Conservation (phyloP, 139 green algal species). For the Volvox africanus region DNA sequence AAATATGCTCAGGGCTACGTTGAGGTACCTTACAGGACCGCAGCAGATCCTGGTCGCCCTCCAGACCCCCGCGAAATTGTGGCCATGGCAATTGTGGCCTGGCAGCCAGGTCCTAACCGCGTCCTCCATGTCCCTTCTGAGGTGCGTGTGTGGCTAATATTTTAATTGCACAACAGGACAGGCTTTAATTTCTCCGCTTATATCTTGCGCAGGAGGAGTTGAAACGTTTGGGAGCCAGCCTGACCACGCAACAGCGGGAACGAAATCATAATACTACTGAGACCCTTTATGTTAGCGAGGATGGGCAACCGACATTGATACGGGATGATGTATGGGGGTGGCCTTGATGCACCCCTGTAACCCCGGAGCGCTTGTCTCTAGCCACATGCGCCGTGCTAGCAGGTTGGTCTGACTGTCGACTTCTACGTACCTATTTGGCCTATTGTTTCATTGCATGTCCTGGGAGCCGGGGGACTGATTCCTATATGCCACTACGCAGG, state of each 20-base stretch:
- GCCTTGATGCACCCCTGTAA: slow-evolving; percentile 17
- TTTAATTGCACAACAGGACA: too few relatives aligned
- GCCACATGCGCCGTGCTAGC: not conserved
- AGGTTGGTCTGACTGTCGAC: not conserved
- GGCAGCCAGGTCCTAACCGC: slow-evolving; percentile 92
- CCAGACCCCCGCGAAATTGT: slow-evolving; percentile 89
- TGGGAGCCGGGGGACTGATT: too few relatives aligned
- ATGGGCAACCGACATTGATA: slow-evolving; percentile 74
- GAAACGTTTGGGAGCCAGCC: slow-evolving; percentile 45
- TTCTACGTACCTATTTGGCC: not conserved
- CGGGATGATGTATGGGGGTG: slow-evolving; percentile 85
- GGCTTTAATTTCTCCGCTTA: not conserved
- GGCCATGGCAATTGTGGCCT: slow-evolving; percentile 96
- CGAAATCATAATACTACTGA: slow-evolving; percentile 71
- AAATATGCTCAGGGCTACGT: slow-evolving; percentile 86
- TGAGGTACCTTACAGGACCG: slow-evolving; percentile 81
- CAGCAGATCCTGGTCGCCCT: slow-evolving; percentile 75
- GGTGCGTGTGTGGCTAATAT: slow-evolving; percentile 52
- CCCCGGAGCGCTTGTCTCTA: not conserved
- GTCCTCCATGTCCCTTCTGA: slow-evolving; percentile 84
- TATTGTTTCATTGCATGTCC: not conserved
- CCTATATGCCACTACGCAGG: too few relatives aligned
- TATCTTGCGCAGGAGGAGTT: slow-evolving; percentile 72
- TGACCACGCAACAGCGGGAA: slow-evolving; percentile 4
- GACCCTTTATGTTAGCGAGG: slow-evolving; percentile 74